phyloP scores from a whole-genome alignment of 345 rosid genomes.

The Diplotaxis tenuifolia region DNA sequence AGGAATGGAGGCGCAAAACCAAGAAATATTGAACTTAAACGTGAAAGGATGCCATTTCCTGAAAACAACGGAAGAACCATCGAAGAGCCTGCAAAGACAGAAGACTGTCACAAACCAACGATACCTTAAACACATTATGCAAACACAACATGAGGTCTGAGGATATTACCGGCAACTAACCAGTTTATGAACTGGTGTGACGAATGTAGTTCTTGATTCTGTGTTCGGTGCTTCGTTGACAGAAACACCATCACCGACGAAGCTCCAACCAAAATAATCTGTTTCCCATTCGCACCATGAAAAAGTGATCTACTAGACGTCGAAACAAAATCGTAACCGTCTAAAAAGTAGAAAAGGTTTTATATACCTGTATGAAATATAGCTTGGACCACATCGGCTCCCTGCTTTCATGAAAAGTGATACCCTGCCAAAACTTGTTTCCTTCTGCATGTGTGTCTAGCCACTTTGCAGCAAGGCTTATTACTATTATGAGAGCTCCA shows the following conservation, averaged over 20 bases:
- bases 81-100: conserved; percentile 58
- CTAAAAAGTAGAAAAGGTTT: conserved; percentile 1
- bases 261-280: conserved; percentile 77
- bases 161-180: conserved; percentile 66
- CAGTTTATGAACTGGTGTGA: conserved; percentile 83
- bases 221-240: conserved; percentile 80
- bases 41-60: conserved; percentile 61
- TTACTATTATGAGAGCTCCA: conserved; percentile 61
- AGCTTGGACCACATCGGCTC: conserved; percentile 52
- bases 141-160: conserved; percentile 14
- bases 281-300: conserved; percentile 30
- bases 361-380: conserved; percentile 66
- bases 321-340: neutral
- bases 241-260: conserved; percentile 76
- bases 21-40: conserved; percentile 80
- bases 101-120: neutral
- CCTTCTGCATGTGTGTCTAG: conserved; percentile 59
- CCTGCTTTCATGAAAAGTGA: conserved; percentile 50
- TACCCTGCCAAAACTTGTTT: conserved; percentile 65
- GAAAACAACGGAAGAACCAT: conserved; percentile 84
- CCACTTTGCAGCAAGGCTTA: conserved; percentile 82
- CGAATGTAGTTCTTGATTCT: conserved; percentile 75
- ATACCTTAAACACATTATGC: neutral
- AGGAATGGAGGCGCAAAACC: conserved; percentile 92
- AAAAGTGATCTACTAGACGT: neutral